phyloP scores from a whole-genome alignment of 768 basidiomycete genomes.

The Candolleomyces efflorescens region DNA sequence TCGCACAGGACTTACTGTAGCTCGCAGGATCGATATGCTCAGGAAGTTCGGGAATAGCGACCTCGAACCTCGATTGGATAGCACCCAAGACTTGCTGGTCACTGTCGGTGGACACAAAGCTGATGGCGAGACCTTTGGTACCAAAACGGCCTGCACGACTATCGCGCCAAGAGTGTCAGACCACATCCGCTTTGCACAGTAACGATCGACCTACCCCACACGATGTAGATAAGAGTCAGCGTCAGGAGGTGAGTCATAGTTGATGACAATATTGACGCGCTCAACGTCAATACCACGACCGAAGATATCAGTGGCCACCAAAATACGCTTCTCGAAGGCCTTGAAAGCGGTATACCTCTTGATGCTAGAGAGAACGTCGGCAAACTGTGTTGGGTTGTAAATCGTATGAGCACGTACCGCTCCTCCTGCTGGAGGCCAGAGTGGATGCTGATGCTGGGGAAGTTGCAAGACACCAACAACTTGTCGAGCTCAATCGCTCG shows the following conservation, averaged over 20 bases:
- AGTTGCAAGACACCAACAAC: slow-evolving; percentile 93
- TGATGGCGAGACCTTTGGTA: slow-evolving; percentile 98
- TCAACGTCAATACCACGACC: slow-evolving; percentile 99
- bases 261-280: slow-evolving; percentile 98
- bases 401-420: slow-evolving; percentile 53
- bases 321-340: slow-evolving; percentile 97
- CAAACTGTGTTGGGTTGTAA: slow-evolving; percentile 5
- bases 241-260: slow-evolving; percentile 96
- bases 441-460: slow-evolving; percentile 97
- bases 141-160: slow-evolving; percentile 99
- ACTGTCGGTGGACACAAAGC: slow-evolving; percentile 88
- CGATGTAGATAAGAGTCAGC: slow-evolving; percentile 99
- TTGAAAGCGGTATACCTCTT: slow-evolving; percentile 97
- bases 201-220: slow-evolving; percentile 64
- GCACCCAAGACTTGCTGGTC: slow-evolving; percentile 93
- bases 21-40: slow-evolving; percentile 91
- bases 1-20: slow-evolving; percentile 70
- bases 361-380: slow-evolving; percentile 52
- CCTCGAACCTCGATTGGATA: slow-evolving; percentile 96
- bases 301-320: slow-evolving; percentile 98
- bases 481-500: slow-evolving; percentile 97
- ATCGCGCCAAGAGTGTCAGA: neutral
- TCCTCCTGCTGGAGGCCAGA: slow-evolving; percentile 94
- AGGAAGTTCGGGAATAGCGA: slow-evolving; percentile 92
- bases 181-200: neutral